Percentiles rank a stretch among this genome's conserved stretches.
Conservation (phyloP, 2,329 filamentous ascomycete genomes). For the Fusarium albosuccineum region DNA sequence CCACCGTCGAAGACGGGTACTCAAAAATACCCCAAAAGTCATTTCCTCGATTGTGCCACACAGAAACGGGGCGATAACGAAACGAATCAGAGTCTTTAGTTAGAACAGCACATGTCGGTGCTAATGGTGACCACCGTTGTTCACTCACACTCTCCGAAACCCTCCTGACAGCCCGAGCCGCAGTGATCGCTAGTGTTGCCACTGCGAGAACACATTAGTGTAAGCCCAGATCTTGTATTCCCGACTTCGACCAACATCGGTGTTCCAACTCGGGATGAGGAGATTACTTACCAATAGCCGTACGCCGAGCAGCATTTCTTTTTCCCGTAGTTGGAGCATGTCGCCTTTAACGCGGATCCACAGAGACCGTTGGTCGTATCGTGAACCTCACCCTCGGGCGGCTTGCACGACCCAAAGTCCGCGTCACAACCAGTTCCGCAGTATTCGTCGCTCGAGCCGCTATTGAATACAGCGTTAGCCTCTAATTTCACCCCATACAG, state of each 20-base stretch:
- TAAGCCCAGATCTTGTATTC: conserved; percentile 7
- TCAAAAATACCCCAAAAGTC: too few relatives aligned
- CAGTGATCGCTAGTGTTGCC: conserved; percentile 48
- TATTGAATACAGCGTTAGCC: conserved; percentile 37
- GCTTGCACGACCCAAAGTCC: conserved; percentile 52
- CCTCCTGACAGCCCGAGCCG: conserved; percentile 51
- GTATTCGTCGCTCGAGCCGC: conserved; percentile 49
- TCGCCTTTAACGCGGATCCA: conserved; percentile 48
- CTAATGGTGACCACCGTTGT: background rate
- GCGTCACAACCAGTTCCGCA: conserved; percentile 56
- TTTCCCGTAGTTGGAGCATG: conserved; percentile 49
- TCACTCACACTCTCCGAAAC: conserved; percentile 51
- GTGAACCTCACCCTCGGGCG: conserved; percentile 35
- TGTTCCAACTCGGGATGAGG: background rate
- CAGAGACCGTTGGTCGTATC: conserved; percentile 55
- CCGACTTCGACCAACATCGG: background rate
- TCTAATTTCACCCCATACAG: background rate
- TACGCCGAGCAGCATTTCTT: conserved; percentile 54
- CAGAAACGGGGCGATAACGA: too few relatives aligned
- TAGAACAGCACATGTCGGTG: too few relatives aligned
- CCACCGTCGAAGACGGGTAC: too few relatives aligned
- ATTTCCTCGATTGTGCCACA: too few relatives aligned
- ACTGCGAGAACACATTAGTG: conserved; percentile 32
- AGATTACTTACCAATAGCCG: conserved; percentile 51
- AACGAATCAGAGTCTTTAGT: too few relatives aligned